A percentile compares a stretch with the other conserved stretches of the same genome.
These are phyloP conservation scores for Russula olivacea DNA, from an alignment of 768 basidiomycete genomes.

Conservation along the genomic window DNA sequence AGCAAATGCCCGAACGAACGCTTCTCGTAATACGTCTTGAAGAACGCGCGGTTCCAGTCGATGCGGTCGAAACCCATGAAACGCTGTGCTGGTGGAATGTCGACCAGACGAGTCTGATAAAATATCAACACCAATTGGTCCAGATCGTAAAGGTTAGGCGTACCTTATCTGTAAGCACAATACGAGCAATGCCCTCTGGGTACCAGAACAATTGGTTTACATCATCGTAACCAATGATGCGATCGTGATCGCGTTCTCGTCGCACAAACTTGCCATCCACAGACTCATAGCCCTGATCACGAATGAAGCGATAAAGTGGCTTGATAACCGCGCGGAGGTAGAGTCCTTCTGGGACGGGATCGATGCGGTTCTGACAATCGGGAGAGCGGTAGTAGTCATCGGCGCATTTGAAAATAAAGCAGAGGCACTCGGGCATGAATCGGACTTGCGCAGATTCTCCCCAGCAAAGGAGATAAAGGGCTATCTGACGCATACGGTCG, in stretches of 20 bases:
- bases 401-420: conserved; percentile 99
- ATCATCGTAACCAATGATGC: conserved; percentile 98
- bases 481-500: conserved; percentile 93
- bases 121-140: background rate
- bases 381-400: conserved; percentile 99
- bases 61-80: conserved; percentile 97
- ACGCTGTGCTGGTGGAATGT: conserved; percentile 83
- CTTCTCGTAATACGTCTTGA: conserved; percentile 98
- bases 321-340: conserved; percentile 88
- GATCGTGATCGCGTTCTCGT: conserved; percentile 86
- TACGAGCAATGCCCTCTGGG: conserved; percentile 93
- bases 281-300: conserved; percentile 97
- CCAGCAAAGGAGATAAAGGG: conserved; percentile 93
- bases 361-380: conserved; percentile 91
- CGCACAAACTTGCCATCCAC: conserved; percentile 92
- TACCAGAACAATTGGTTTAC: conserved; percentile 99
- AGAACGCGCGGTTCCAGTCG: conserved; percentile 94
- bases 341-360: conserved; percentile 92
- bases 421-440: conserved; percentile 92
- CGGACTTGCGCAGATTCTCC: conserved; percentile 97
- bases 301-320: conserved; percentile 91
- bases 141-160: background rate
- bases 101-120: conserved; percentile 77
- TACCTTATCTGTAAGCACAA: conserved; percentile 87
- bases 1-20: conserved; percentile 94